phyloP scores from a whole-genome alignment of 257 asterid genomes.

The Solanum neorickii region DNA sequence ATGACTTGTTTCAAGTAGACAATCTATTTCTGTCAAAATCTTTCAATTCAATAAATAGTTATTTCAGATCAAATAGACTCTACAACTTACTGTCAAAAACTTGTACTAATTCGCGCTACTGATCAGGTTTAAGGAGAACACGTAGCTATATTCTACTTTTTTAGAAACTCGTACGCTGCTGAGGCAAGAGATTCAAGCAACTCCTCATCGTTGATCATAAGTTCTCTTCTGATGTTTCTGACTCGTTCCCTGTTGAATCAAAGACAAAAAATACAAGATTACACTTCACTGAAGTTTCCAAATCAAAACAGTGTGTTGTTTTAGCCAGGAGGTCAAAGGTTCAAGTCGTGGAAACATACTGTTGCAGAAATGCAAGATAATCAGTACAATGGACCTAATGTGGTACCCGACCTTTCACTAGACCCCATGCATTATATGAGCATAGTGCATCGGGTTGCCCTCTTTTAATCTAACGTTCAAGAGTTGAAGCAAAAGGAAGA shows the following conservation, averaged over 20 bases:
- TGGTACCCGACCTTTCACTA: neutral
- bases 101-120: neutral
- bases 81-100: neutral
- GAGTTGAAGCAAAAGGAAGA: neutral
- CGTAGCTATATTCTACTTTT: neutral
- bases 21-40: neutral
- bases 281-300: neutral
- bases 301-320: neutral
- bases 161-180: neutral
- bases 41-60: neutral
- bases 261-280: neutral
- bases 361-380: neutral
- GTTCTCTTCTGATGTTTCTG: slow-evolving; percentile 46
- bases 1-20: neutral
- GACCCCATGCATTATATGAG: neutral
- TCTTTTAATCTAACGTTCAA: neutral
- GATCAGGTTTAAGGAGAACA: neutral
- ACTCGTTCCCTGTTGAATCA: slow-evolving; percentile 48
- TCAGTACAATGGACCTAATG: neutral
- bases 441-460: neutral
- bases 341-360: neutral
- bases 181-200: neutral
- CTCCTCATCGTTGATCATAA: neutral
- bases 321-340: neutral
- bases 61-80: neutral